Conservation (phyloP, 192 early-diverging fungal genomes). For the Thamnidium elegans region DNA sequence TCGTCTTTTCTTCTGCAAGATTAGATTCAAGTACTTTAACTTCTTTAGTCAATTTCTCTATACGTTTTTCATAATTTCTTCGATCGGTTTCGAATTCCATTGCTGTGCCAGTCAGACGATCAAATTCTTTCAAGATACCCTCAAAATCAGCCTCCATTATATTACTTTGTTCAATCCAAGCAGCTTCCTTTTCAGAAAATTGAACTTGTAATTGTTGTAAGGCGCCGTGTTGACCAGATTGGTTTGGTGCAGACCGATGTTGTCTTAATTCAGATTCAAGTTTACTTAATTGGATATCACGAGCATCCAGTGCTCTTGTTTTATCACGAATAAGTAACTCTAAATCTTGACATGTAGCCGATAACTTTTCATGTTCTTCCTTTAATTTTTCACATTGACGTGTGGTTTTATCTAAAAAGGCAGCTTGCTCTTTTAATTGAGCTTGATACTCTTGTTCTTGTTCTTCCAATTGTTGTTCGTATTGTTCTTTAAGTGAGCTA, state of each 20-base stretch:
- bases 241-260: neutral
- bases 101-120: constrained; percentile 42
- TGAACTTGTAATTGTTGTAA: constrained; percentile 3
- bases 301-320: constrained; percentile 36
- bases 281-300: constrained; percentile 35
- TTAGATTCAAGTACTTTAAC: constrained; percentile 29
- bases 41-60: constrained; percentile 30
- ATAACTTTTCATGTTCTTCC: constrained; percentile 30
- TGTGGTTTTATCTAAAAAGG: constrained; percentile 22
- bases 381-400: constrained; percentile 20
- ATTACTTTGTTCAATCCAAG: constrained; percentile 29
- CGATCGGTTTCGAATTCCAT: constrained; percentile 41
- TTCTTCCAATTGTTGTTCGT: constrained; percentile 35
- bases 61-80: constrained; percentile 33
- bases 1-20: constrained; percentile 38
- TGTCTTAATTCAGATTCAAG: constrained; percentile 34
- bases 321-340: constrained; percentile 39
- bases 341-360: constrained; percentile 22
- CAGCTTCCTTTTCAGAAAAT: constrained; percentile 14
- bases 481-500: constrained; percentile 10
- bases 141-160: constrained; percentile 42
- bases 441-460: constrained; percentile 37
- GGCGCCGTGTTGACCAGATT: neutral
- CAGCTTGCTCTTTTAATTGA: constrained; percentile 33
- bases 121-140: constrained; percentile 44